A percentile compares a stretch with the other conserved stretches of the same genome.
phyloP scores from a whole-genome alignment of 768 basidiomycete genomes.

The Termitomyces sp. region DNA sequence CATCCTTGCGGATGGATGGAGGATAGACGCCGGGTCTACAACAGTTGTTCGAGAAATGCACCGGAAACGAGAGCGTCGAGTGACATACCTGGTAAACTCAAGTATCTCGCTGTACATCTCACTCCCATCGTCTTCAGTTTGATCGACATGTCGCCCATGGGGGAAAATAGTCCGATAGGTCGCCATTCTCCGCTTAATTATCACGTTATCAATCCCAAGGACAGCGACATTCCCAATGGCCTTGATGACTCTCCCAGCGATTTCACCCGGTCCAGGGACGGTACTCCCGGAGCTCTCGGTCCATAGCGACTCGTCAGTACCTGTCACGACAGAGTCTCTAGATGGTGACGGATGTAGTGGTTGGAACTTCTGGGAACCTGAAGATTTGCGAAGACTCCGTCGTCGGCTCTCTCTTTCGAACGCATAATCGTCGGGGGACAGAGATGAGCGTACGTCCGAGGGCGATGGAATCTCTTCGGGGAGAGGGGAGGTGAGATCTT shows the following conservation, averaged over 20 bases:
- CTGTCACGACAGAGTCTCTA: background rate
- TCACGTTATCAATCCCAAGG: constrained; percentile 6
- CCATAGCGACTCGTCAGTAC: background rate
- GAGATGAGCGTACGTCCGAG: background rate
- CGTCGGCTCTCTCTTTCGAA: background rate
- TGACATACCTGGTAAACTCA: constrained; percentile 11
- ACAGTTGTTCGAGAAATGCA: no score
- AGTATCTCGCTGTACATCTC: constrained; percentile 12
- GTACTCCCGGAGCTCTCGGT: constrained; percentile 13
- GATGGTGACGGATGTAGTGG: background rate
- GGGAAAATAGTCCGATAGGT: constrained; percentile 11
- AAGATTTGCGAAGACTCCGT: constrained; percentile 8
- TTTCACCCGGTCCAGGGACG: constrained; percentile 3
- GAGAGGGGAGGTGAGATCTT: background rate
- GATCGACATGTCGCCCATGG: constrained; percentile 7
- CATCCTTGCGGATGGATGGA: constrained; percentile 10
- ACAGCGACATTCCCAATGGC: constrained; percentile 13
- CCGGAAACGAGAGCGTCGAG: background rate
- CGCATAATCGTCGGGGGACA: background rate
- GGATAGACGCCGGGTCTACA: constrained; percentile 9
- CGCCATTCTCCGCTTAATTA: constrained; percentile 8
- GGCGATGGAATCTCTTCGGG: background rate
- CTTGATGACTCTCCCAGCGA: constrained; percentile 13
- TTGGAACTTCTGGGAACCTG: background rate
- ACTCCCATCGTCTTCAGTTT: constrained; percentile 1